These are phyloP conservation scores for Chionographis japonica DNA, from an alignment of 106 monocot genomes.

Conservation along the genomic window DNA sequence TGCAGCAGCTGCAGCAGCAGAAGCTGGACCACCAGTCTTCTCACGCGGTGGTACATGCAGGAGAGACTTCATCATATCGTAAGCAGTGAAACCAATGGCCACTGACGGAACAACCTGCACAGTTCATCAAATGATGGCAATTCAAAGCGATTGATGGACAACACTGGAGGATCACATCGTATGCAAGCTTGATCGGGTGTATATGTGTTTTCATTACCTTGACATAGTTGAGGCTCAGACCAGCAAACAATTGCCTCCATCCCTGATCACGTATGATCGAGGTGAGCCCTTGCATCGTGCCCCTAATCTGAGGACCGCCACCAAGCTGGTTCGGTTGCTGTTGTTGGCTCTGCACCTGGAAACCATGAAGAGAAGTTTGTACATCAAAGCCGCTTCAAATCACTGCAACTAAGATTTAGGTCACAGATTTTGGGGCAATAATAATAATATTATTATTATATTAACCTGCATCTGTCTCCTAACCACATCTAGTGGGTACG, in stretches of 20 bases:
- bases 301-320: conserved; percentile 23
- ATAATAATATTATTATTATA: not conserved
- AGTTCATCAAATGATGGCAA: not conserved
- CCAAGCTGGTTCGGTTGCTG: conserved; percentile 8
- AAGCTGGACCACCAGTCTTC: conserved; percentile 4
- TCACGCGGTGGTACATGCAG: conserved; percentile 65
- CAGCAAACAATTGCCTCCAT: conserved; percentile 76
- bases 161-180: too few species aligned
- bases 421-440: not conserved
- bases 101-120: conserved; percentile 83
- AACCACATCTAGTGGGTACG: conserved; percentile 88
- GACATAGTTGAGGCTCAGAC: conserved; percentile 80
- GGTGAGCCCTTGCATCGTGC: conserved; percentile 56
- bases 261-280: conserved; percentile 57
- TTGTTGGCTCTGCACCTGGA: conserved; percentile 57
- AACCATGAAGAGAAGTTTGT: not conserved
- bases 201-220: conserved; percentile 44
- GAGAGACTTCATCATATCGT: conserved; percentile 72
- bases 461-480: conserved; percentile 91
- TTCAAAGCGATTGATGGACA: not conserved
- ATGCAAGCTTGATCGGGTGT: not conserved
- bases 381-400: not conserved
- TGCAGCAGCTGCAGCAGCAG: not conserved
- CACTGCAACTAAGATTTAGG: not conserved
- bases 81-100: conserved; percentile 89